Percentiles rank a stretch among this genome's conserved stretches.
These are phyloP conservation scores for Aspergillus viridinutans DNA, from an alignment of 2,329 filamentous ascomycete species.

Conservation along the genomic window DNA sequence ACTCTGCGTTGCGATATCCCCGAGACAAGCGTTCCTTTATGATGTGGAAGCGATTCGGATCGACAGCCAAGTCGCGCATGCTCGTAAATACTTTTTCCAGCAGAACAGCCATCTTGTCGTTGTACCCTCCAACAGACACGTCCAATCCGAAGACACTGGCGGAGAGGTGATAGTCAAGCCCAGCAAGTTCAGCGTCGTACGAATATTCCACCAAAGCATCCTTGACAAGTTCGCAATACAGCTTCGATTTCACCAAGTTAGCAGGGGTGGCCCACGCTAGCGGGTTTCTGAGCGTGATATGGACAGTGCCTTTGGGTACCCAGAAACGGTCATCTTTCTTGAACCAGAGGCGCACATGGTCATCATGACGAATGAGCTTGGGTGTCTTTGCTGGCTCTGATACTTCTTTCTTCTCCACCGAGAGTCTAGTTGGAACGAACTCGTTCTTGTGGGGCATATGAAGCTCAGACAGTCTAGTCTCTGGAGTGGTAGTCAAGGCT, in stretches of 20 bases:
- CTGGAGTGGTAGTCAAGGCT: constrained; percentile 56
- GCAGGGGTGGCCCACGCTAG: constrained; percentile 74
- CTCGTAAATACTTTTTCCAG: constrained; percentile 82
- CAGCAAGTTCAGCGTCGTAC: constrained; percentile 92
- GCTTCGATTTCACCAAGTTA: constrained; percentile 68
- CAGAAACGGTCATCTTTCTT: constrained; percentile 99
- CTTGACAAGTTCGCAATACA: constrained; percentile 81
- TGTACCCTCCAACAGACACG: constrained; percentile 82
- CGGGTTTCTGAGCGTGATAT: constrained; percentile 75
- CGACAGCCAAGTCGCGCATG: constrained; percentile 78
- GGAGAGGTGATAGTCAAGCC: constrained; percentile 75
- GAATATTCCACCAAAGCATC: constrained; percentile 90
- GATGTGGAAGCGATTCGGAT: constrained; percentile 83
- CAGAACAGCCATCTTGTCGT: constrained; percentile 89
- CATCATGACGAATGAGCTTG: constrained; percentile 79
- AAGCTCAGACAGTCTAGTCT: constrained; percentile 63
- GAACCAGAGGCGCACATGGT: constrained; percentile 79
- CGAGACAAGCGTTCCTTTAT: constrained; percentile 79
- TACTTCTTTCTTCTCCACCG: constrained; percentile 93
- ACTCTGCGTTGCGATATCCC: constrained; percentile 79
- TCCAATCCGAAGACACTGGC: constrained; percentile 70
- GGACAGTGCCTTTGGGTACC: constrained; percentile 89
- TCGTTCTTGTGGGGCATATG: constrained; percentile 91
- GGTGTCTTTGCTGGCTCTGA: constrained; percentile 68
- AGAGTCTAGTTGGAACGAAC: constrained; percentile 88